A percentile compares a stretch with the other conserved stretches of the same genome.
Conservation (phyloP, 1,139 yeast genomes). For the Entelexis paramagnoliae region DNA sequence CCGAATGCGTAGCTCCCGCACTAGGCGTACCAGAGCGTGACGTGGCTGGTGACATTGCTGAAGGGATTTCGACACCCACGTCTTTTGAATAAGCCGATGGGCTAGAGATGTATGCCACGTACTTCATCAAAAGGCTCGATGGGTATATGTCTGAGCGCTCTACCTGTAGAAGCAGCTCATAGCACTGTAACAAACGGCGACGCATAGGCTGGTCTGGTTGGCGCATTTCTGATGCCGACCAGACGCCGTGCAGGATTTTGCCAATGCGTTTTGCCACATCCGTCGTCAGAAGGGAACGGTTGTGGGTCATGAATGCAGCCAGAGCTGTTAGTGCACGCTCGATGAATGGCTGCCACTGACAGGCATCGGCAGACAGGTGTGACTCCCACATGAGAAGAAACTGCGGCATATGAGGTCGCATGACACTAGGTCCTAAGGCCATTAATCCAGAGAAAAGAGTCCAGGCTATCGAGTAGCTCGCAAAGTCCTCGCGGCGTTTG, state of each 20-base stretch:
- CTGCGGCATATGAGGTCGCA: constrained; percentile 64
- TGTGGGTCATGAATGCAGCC: constrained; percentile 31
- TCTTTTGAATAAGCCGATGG: constrained; percentile 13
- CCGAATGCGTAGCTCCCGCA: background rate
- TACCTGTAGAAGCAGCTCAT: constrained; percentile 26
- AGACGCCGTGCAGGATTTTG: constrained; percentile 31
- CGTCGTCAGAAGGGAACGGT: constrained; percentile 32
- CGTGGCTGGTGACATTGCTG: constrained; percentile 13
- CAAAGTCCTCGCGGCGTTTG: constrained; percentile 11
- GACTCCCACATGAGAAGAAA: constrained; percentile 72
- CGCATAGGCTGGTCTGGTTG: constrained; percentile 8
- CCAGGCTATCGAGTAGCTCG: constrained; percentile 42
- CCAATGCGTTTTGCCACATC: constrained; percentile 35
- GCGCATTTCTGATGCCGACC: constrained; percentile 24
- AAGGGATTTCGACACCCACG: constrained; percentile 14
- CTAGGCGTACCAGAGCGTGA: constrained; percentile 1
- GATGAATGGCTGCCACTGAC: constrained; percentile 1
- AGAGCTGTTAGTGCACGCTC: constrained; percentile 33
- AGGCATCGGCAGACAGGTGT: constrained; percentile 42
- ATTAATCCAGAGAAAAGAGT: constrained; percentile 64
- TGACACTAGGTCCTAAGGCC: constrained; percentile 54
- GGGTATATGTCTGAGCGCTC: constrained; percentile 21
- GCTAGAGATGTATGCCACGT: constrained; percentile 13
- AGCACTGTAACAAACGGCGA: constrained; percentile 32
- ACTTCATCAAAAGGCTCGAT: constrained; percentile 22